A percentile compares a stretch with the other conserved stretches of the same genome.
Evolutionary conservation across 345 rosid species (phyloP).

Genomic region (Mallotus nudiflorus): DNA sequence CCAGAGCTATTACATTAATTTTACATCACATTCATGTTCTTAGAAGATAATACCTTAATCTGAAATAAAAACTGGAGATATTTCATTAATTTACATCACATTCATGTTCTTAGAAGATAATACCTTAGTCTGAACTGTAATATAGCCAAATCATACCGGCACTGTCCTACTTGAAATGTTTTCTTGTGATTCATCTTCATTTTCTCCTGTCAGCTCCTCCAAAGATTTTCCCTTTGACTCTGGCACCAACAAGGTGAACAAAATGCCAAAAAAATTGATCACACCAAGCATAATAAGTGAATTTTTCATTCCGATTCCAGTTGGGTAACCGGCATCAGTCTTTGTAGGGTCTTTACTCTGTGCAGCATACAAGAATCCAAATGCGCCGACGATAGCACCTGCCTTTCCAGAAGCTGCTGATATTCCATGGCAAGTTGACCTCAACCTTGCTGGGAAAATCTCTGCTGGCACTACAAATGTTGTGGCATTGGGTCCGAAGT

Average conservation of each 20-base stretch:
- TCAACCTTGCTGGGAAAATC: constrained; percentile 19
- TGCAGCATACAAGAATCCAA: constrained; percentile 25
- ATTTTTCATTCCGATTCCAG: constrained; percentile 21
- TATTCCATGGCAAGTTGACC: constrained; percentile 25
- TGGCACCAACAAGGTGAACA: constrained; percentile 20
- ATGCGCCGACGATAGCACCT: constrained; percentile 21
- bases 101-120: not conserved
- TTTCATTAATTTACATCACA: no score
- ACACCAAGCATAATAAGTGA: constrained; percentile 16
- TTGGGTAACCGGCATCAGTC: constrained; percentile 21
- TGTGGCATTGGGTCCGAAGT: constrained; percentile 24
- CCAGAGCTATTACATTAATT: no score
- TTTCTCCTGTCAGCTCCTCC: constrained; percentile 20
- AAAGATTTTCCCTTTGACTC: constrained; percentile 23
- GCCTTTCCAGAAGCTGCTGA: constrained; percentile 22
- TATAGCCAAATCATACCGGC: constrained; percentile 6
- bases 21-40: no score
- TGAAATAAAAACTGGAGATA: not conserved
- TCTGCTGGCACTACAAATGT: constrained; percentile 24
- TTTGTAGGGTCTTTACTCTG: constrained; percentile 14
- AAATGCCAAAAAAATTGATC: constrained; percentile 12
- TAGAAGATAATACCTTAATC: not conserved
- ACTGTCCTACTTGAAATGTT: not conserved
- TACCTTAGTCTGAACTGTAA: not conserved
- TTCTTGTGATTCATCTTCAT: not conserved